Evolutionary conservation across 208 protist genomes (phyloP), one percentile per base, ranked within the genome.

Genomic region (Crithidia mellificae): DNA sequence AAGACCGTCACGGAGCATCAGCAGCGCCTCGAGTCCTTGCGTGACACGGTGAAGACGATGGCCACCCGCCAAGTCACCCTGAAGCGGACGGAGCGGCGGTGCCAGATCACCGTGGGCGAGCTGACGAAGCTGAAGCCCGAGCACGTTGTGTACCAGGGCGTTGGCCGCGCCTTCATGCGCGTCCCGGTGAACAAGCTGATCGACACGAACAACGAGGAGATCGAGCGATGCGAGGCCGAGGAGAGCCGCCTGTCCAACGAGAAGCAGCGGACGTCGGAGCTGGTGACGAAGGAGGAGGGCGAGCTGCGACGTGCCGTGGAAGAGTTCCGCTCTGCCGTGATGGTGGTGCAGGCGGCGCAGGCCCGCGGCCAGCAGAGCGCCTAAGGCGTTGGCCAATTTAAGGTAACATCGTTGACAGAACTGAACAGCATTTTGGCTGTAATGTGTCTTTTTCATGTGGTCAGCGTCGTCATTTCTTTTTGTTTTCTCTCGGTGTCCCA

Each of bases 81-180:
- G 19, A 77, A 91, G 66, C 78, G 83, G 34, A 72, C 72, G 43
- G 68, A 79, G 59, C 87, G 88, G 22, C 91, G 91, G 27, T 74
- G 84, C n/a, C 72, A 87, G 12, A 91, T 96, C 46, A 93, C 91
- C 12, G 81, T 92, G 1, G 59, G 52, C 4, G 91, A 96, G 85
- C 76, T 96, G 51, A 77, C 77, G 0, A 83, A 77, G 24, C 83
- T 96, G 52, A 68, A 80, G 54, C 49, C 77, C 6, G 78, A 81
- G 46, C 91, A 94, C 71, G 67, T 73, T 36, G 88, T 94, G 34
- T 96, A 93, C 68, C 80, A 89, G 36, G 80, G 85, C 29, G 62
- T 96, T 9, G 91, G 91, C 52, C 91, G 91, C 36, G 83, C 87
- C 41, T 96, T 94, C 62, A 71, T 94, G 72, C 78, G 81, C 20